Evolutionary conservation across 2,329 filamentous ascomycete genomes (phyloP), one percentile per base, ranked within the genome.

Genomic region (Ascochyta viciae-villosae): DNA sequence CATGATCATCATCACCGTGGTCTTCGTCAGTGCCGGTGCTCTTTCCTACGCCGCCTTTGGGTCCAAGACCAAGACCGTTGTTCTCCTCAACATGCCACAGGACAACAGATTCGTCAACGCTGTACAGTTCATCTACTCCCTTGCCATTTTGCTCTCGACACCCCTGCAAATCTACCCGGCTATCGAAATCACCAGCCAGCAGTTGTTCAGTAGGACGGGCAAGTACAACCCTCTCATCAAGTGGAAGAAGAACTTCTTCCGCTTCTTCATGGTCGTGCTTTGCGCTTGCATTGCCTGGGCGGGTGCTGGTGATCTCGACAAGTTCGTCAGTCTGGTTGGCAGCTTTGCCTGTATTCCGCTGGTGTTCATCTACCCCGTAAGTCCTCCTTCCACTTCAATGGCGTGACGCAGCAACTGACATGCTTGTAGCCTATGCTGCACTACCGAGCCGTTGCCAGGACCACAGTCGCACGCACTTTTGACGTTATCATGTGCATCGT

Each of bases 161-260:
- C 95, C 95, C 6, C 81, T 99, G 55, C 96, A 99, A 73, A 93
- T 99, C 65, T 99, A 98, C 82, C 95, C 95, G 0, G 95, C 95
- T 39, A 98, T 99, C 70, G 90, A 94, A 72, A 99, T 99, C 70
- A 92, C 91, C 31, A 93, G 96, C 77, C 96, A 96, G 67, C 92
- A 92, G 64, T 83, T 98, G 6, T 99, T 98, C 76, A 96, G 91
- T 23, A 85, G 90, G 72, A 96, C 92, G 60, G 93, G 95, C 66
- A 99, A 99, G 78, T 96, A 97, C 80, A 97, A 98, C 73, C 93
- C 92, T 0, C 95, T 91, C 73, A 96, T 99, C 82, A 99, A 99
- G 81, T 99, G 95, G 95, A 91, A 98, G 83, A 99, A 99, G 87
- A 99, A 99, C 67, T 81, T 89, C 31, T 99, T 96, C 81, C 89